Percentiles rank a stretch among this genome's conserved stretches.
Conservation (phyloP, 345 rosid genomes). For the Theobroma cacao region DNA sequence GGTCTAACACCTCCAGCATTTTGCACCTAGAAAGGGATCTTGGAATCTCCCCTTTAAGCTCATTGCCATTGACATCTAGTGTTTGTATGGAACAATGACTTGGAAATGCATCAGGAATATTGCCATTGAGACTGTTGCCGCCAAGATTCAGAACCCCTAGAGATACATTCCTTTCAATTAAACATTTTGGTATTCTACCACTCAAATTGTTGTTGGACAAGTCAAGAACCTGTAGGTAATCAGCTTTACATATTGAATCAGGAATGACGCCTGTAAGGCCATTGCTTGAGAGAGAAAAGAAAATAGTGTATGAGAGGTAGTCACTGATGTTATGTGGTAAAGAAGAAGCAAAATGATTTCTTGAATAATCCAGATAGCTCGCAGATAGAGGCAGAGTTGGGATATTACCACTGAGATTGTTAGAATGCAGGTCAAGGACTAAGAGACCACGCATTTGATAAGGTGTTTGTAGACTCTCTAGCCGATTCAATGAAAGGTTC, state of each 20-base stretch:
- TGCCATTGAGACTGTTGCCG: constrained; percentile 21
- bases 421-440: neutral
- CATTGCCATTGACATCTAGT: constrained; percentile 38
- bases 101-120: constrained; percentile 19
- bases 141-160: constrained; percentile 35
- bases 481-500: neutral
- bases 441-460: neutral
- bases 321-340: constrained; percentile 23
- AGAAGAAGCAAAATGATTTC: constrained; percentile 21
- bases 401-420: neutral
- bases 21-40: constrained; percentile 27
- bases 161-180: neutral
- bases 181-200: constrained; percentile 10
- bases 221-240: neutral
- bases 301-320: neutral
- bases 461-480: neutral
- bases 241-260: constrained; percentile 13
- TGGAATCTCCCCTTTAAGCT: constrained; percentile 28
- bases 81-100: constrained; percentile 22
- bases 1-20: constrained; percentile 30
- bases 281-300: constrained; percentile 29
- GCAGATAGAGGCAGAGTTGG: neutral
- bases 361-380: constrained; percentile 28
- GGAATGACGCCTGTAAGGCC: neutral
- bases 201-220: neutral